Percentiles rank a stretch among this genome's conserved stretches.
Conservation (phyloP, 2,329 filamentous ascomycete genomes). For the Aspergillus nomiae region DNA sequence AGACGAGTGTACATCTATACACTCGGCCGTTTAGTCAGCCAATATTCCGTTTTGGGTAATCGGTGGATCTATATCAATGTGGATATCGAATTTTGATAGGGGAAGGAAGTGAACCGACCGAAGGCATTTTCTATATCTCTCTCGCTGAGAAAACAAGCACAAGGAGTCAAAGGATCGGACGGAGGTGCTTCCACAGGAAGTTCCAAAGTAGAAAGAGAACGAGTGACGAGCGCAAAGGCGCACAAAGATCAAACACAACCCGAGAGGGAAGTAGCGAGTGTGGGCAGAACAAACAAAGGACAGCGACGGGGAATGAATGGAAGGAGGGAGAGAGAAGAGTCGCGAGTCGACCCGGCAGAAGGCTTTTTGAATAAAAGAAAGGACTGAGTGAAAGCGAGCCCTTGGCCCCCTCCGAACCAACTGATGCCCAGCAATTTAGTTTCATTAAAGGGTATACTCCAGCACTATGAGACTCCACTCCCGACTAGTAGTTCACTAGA, state of each 20-base stretch:
- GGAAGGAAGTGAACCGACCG: slow-evolving; percentile 17
- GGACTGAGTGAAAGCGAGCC: neutral
- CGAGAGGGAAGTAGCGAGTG: slow-evolving; percentile 18
- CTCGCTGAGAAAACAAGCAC: neutral
- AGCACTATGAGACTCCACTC: neutral
- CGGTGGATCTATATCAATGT: neutral
- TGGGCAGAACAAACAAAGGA: slow-evolving; percentile 14
- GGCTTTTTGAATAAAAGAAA: neutral
- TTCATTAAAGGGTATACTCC: slow-evolving; percentile 3
- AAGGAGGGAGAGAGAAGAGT: slow-evolving; percentile 8
- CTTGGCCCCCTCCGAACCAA: neutral
- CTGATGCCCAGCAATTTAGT: slow-evolving; percentile 3
- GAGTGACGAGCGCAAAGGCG: slow-evolving; percentile 22
- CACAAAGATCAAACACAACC: neutral
- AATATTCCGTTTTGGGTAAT: neutral
- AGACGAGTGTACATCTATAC: slow-evolving; percentile 35
- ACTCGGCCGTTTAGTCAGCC: neutral
- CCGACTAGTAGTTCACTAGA: neutral
- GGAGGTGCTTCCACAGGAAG: slow-evolving; percentile 22
- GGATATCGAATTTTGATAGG: neutral
- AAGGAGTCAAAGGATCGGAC: slow-evolving; percentile 16
- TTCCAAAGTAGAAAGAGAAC: slow-evolving; percentile 11
- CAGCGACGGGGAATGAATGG: slow-evolving; percentile 8
- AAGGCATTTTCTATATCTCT: slow-evolving; percentile 21
- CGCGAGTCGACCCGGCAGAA: neutral